Base-by-base conservation (phyloP, 192 early-diverging fungal species). In the Endogone sp. region DNA sequence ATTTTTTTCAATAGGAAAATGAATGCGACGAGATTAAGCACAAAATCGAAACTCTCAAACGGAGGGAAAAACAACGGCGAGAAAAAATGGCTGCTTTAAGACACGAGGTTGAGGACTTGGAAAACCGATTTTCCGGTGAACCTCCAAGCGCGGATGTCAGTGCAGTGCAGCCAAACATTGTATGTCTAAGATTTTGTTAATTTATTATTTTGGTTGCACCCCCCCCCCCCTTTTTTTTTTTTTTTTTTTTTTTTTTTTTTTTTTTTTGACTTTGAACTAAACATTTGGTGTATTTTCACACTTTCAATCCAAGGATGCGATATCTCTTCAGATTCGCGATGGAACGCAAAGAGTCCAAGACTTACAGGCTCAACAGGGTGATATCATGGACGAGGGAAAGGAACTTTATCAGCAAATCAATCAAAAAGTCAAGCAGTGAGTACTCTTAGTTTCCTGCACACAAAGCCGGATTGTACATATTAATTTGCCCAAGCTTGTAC, bases 31-130 rank as follows among this genome's bases (percentile, higher is more conserved):
- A 77, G 1, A 62, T 72, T 10, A 66, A 72, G n/a, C 73, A 31
- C 16, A 69, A 77, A 13, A 59, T 78, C 67, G 62, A 70, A n/a
- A 64, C 65, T 58, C 31, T 79, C 11, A 70, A 78, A 9, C 66
- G 67, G 20, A 77, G 77, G 24, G 67, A 67, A 27, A 73, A 75
- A 27, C 67, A 69, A 24, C 73, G 75, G 59, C 37, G 79, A 66
- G 23, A 49, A 28, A 23, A 60, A 20, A 78, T 82, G 32, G 65
- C 20, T 11, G 70, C 56, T 29, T 58, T 71, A 24, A 77, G 64
- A 55, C 56, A 72, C 30, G 78, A 80, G 21, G 76, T 86, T 49
- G 30, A 56, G 1, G 56, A 69, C 4, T 60, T 74, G 8, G 72
- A 80, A 49, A 72, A 66, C 22, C 49, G 60, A n/a, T 24, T 73